Percentiles rank a stretch among this genome's conserved stretches.
These are phyloP conservation scores for Podaxis rugospora DNA, from an alignment of 768 basidiomycete species.

Conservation along the genomic window DNA sequence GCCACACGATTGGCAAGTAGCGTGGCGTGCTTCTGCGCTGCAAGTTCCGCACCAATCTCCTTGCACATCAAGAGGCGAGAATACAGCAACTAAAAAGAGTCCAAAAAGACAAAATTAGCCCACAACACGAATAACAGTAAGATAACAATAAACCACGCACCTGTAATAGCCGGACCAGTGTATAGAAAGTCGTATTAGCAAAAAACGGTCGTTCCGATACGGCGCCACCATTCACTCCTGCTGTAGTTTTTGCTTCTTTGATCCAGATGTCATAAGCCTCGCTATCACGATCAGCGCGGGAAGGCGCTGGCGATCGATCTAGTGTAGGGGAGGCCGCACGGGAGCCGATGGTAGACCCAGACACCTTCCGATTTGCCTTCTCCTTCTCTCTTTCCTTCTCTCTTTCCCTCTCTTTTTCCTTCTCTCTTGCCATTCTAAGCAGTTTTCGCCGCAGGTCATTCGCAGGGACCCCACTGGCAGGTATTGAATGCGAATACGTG, in stretches of 20 bases:
- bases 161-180: slow-evolving; percentile 83
- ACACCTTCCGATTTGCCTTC: slow-evolving; percentile 19
- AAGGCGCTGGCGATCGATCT: slow-evolving; percentile 25
- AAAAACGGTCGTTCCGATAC: slow-evolving; percentile 63
- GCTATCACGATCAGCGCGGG: slow-evolving; percentile 23
- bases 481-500: slow-evolving; percentile 31
- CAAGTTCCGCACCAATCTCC: slow-evolving; percentile 67
- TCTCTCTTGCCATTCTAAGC: slow-evolving; percentile 71
- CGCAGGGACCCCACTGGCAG: slow-evolving; percentile 46
- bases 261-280: slow-evolving; percentile 56
- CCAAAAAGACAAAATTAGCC: slow-evolving; percentile 8
- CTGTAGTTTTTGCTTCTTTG: slow-evolving; percentile 36
- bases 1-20: slow-evolving; percentile 78
- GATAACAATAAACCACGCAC: slow-evolving; percentile 32
- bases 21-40: slow-evolving; percentile 60
- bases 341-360: slow-evolving; percentile 33
- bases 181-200: slow-evolving; percentile 91
- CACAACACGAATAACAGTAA: slow-evolving; percentile 11
- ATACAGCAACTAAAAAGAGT: slow-evolving; percentile 68
- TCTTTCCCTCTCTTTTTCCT: slow-evolving; percentile 27
- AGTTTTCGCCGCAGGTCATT: slow-evolving; percentile 77
- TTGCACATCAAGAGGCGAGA: slow-evolving; percentile 84
- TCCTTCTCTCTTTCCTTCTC: slow-evolving; percentile 18
- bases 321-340: slow-evolving; percentile 36
- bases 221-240: slow-evolving; percentile 12